phyloP scores from a whole-genome alignment of 768 basidiomycete species.

The Collybia mongolica region DNA sequence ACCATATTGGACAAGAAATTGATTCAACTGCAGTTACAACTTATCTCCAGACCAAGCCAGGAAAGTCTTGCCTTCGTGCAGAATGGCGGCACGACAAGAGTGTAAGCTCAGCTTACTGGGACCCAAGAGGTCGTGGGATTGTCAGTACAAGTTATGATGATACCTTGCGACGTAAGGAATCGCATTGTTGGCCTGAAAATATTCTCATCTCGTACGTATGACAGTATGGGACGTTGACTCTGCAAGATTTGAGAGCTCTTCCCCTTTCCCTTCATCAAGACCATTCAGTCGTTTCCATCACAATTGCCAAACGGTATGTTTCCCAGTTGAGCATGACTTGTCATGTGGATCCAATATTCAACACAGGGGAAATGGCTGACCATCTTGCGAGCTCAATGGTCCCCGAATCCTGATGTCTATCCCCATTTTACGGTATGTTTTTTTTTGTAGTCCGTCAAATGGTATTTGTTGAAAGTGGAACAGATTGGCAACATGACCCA shows the following conservation, averaged over 20 bases:
- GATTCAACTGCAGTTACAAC: conserved; percentile 43
- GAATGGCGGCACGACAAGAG: conserved; percentile 74
- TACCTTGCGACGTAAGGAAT: conserved; percentile 59
- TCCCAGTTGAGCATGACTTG: background rate
- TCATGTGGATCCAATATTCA: background rate
- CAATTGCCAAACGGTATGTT: conserved; percentile 73
- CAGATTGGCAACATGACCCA: conserved; percentile 82
- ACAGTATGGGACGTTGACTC: conserved; percentile 78
- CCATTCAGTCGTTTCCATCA: conserved; percentile 66
- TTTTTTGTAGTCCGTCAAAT: background rate
- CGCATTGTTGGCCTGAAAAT: background rate
- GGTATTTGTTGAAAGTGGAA: background rate
- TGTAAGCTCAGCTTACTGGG: conserved; percentile 85
- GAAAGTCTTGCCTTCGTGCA: conserved; percentile 55
- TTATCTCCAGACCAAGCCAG: conserved; percentile 50
- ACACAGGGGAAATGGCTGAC: conserved; percentile 80
- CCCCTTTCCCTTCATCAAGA: conserved; percentile 56
- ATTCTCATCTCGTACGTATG: conserved; percentile 13
- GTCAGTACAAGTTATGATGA: conserved; percentile 88
- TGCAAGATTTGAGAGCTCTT: conserved; percentile 41
- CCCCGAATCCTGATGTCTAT: conserved; percentile 71
- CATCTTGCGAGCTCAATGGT: conserved; percentile 76
- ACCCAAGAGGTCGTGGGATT: conserved; percentile 73
- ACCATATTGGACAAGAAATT: conserved; percentile 21
- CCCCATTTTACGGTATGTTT: conserved; percentile 77